Percentiles rank a stretch among this genome's conserved stretches.
These are phyloP conservation scores for Aspergillus sp. DNA, from an alignment of 2,329 filamentous ascomycete genomes.

Conservation along the genomic window DNA sequence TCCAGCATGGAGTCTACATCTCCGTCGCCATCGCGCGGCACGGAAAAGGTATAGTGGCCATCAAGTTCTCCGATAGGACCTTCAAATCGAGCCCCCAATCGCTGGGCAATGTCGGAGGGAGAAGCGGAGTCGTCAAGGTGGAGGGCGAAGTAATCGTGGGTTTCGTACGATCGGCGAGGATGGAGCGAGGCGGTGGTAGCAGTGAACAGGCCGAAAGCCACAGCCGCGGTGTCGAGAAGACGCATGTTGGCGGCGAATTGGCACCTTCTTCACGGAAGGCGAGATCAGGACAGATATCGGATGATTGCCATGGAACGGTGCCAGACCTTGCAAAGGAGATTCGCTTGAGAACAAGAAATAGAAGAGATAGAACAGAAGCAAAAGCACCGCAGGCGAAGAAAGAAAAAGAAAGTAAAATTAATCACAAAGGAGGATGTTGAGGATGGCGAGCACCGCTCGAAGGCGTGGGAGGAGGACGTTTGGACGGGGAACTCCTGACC, in stretches of 20 bases:
- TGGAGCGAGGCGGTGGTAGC: conserved; percentile 50
- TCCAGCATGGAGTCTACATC: conserved; percentile 52
- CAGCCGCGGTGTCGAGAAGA: conserved; percentile 20
- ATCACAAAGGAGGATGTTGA: too few species aligned
- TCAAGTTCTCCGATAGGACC: conserved; percentile 75
- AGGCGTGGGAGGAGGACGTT: background rate
- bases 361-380: background rate
- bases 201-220: conserved; percentile 39
- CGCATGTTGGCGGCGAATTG: conserved; percentile 20
- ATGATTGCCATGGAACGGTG: conserved; percentile 18
- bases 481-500: background rate
- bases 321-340: background rate
- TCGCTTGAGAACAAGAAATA: background rate
- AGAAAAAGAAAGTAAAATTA: background rate
- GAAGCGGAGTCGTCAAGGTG: conserved; percentile 68
- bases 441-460: background rate
- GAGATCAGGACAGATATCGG: conserved; percentile 16
- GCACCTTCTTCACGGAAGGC: conserved; percentile 10
- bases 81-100: conserved; percentile 76
- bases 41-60: conserved; percentile 82
- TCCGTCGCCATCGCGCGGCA: conserved; percentile 58
- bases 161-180: conserved; percentile 67
- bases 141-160: conserved; percentile 90
- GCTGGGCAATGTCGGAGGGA: conserved; percentile 66
- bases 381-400: background rate